Conservation (phyloP, 192 early-diverging fungal species). For the Cladochytrium replicatum region DNA sequence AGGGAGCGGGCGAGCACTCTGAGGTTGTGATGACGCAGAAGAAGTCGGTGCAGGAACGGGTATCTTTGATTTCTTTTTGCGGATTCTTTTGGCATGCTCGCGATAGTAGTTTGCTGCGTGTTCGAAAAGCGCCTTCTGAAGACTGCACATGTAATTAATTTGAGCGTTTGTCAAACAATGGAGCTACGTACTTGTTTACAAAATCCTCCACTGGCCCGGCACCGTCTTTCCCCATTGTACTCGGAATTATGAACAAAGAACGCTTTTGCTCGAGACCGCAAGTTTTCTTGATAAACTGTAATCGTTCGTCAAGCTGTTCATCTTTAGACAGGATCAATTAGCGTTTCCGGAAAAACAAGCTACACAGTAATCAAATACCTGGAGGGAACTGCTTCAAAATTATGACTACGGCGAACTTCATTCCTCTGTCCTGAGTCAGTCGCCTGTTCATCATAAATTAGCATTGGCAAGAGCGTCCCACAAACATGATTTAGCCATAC, state of each 20-base stretch:
- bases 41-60: conserved; percentile 17
- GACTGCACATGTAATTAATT: conserved; percentile 21
- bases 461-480: too few relatives aligned
- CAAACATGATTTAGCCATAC: too few relatives aligned
- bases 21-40: conserved; percentile 1
- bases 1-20: neutral
- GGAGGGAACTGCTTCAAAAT: conserved; percentile 43
- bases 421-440: conserved; percentile 46
- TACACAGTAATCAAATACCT: conserved; percentile 39
- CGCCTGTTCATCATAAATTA: conserved; percentile 31
- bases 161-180: conserved; percentile 3
- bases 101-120: conserved; percentile 62
- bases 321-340: conserved; percentile 46
- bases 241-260: conserved; percentile 56
- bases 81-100: conserved; percentile 60
- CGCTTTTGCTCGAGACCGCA: conserved; percentile 60
- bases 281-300: conserved; percentile 51
- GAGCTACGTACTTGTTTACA: conserved; percentile 52
- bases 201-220: conserved; percentile 46
- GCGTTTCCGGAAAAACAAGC: neutral
- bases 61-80: conserved; percentile 58
- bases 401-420: conserved; percentile 66
- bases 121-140: conserved; percentile 61
- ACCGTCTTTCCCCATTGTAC: conserved; percentile 8
- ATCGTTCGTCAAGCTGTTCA: conserved; percentile 59